Evolutionary conservation across 2,329 filamentous ascomycete species (phyloP).

Genomic region (Sporothrix dimorphospora): DNA sequence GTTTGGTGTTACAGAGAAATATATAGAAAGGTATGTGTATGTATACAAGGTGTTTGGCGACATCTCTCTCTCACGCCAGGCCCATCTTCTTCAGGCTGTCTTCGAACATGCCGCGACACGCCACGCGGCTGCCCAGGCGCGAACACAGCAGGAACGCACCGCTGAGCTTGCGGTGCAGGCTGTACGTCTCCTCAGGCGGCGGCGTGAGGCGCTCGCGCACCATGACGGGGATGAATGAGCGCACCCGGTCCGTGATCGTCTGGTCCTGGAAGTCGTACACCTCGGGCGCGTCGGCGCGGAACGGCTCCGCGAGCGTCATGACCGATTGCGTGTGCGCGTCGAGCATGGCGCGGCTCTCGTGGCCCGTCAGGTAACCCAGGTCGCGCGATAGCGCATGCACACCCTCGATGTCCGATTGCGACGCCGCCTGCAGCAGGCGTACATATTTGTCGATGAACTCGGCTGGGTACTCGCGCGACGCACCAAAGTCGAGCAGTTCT

Average conservation of each 20-base stretch:
- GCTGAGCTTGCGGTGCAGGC: slow-evolving; percentile 89
- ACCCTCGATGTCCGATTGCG: slow-evolving; percentile 64
- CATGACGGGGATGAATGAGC: slow-evolving; percentile 89
- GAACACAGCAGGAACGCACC: slow-evolving; percentile 94
- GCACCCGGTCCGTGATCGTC: slow-evolving; percentile 94
- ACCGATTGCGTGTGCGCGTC: slow-evolving; percentile 89
- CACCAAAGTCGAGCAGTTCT: slow-evolving; percentile 94
- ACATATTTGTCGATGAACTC: slow-evolving; percentile 82
- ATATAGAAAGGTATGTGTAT: neutral
- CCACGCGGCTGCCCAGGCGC: slow-evolving; percentile 77
- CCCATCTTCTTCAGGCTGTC: slow-evolving; percentile 50
- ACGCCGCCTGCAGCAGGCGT: slow-evolving; percentile 76
- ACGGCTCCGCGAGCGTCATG: slow-evolving; percentile 89
- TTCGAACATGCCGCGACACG: slow-evolving; percentile 79
- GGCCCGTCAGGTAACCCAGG: slow-evolving; percentile 89
- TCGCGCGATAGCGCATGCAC: slow-evolving; percentile 71
- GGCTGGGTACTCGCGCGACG: slow-evolving; percentile 80
- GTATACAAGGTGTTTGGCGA: neutral
- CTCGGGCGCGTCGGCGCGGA: slow-evolving; percentile 72
- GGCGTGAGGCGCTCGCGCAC: slow-evolving; percentile 83
- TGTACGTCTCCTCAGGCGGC: slow-evolving; percentile 97
- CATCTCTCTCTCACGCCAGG: neutral
- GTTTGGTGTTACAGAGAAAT: neutral
- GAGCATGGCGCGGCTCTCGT: slow-evolving; percentile 83
- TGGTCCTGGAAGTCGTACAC: slow-evolving; percentile 92